A percentile compares a stretch with the other conserved stretches of the same genome.
Evolutionary conservation across 2,329 filamentous ascomycete genomes (phyloP).

Genomic region (Corinectria fuckeliana): DNA sequence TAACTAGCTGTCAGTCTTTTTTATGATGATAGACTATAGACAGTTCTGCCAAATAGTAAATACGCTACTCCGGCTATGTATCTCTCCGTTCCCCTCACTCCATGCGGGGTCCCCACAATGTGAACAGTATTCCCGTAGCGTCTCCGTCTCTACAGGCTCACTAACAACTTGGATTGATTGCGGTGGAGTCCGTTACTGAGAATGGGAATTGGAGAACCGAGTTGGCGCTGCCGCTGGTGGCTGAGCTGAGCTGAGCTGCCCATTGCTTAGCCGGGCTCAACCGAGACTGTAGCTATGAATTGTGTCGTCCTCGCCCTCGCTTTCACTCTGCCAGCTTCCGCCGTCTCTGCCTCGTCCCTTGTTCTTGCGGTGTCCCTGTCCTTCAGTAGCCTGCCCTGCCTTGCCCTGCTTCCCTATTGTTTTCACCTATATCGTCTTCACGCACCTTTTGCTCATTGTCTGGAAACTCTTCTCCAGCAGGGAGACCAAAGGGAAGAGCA

Average conservation of each 20-base stretch:
- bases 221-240: conserved; percentile 24
- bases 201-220: conserved; percentile 35
- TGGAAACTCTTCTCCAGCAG: too few relatives aligned
- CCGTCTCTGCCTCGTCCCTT: conserved; percentile 1
- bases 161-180: neutral
- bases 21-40: too few relatives aligned
- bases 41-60: too few relatives aligned
- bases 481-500: neutral
- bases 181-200: conserved; percentile 4
- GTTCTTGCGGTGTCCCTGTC: neutral
- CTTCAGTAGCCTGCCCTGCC: neutral
- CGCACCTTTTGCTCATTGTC: neutral
- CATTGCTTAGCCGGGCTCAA: conserved; percentile 39
- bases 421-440: neutral
- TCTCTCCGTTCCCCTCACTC: neutral
- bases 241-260: neutral
- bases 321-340: neutral
- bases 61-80: neutral
- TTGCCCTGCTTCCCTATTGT: neutral
- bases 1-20: neutral
- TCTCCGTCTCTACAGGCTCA: conserved; percentile 17
- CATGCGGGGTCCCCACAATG: conserved; percentile 10
- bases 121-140: too few relatives aligned
- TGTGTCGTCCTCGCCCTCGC: conserved; percentile 11
- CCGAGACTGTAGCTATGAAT: conserved; percentile 39